Evolutionary conservation across 1,139 yeast genomes (phyloP).

Genomic region (Waltiozyma sp.): DNA sequence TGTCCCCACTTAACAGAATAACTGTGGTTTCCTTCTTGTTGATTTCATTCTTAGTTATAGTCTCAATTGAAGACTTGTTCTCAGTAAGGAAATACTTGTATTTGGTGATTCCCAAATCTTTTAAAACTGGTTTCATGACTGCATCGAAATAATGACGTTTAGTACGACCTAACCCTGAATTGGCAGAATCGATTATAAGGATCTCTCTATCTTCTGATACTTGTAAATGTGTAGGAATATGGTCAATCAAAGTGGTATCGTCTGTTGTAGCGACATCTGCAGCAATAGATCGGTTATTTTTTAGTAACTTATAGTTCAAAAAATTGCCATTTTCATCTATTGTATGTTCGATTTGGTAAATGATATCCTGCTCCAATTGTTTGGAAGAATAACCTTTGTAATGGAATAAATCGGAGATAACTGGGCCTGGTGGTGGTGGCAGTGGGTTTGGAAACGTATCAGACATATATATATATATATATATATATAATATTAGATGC

Average conservation of each 20-base stretch:
- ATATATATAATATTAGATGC: too few relatives aligned
- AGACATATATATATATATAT: too few relatives aligned
- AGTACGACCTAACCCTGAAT: constrained; percentile 45
- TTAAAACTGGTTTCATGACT: constrained; percentile 37
- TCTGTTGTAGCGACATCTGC: neutral
- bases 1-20: constrained; percentile 73
- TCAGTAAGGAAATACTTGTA: constrained; percentile 33
- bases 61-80: constrained; percentile 23
- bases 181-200: constrained; percentile 39
- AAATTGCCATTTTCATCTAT: neutral
- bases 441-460: too few relatives aligned
- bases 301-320: neutral
- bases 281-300: neutral
- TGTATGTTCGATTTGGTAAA: neutral
- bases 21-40: constrained; percentile 28
- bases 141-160: constrained; percentile 30
- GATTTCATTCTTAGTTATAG: constrained; percentile 25
- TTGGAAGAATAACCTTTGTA: neutral
- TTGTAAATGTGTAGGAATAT: constrained; percentile 7
- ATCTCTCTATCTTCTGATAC: constrained; percentile 1
- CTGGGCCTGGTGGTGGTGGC: neutral
- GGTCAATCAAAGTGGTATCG: neutral
- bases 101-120: constrained; percentile 21
- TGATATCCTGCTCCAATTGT: neutral
- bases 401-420: neutral